Base-by-base conservation (phyloP, 75 land plant genomes). In the Azolla pinnata region DNA sequence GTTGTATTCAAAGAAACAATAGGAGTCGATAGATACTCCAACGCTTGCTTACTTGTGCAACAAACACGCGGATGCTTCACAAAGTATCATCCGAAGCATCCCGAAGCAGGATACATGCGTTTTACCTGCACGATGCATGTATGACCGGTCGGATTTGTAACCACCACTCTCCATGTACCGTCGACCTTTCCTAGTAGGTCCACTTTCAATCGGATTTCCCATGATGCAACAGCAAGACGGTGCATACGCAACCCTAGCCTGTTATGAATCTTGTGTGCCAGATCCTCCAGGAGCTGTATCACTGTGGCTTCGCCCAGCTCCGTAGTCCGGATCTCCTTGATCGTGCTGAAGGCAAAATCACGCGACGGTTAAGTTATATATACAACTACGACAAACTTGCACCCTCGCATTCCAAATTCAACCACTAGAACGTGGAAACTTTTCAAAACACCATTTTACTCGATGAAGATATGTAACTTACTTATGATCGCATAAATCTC, bases 91-190 rank as follows among this genome's bases (percentile, higher is more conserved):
- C n/a, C n/a, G n/a, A n/a, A n/a, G n/a, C n/a, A n/a, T n/a, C n/a
- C n/a, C n/a, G n/a, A n/a, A n/a, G n/a, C n/a, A n/a, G n/a, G n/a
- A n/a, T n/a, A n/a, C n/a, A n/a, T n/a, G n/a, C n/a, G n/a, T n/a
- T n/a, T 77, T 76, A 93, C 98, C 85, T 93, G 76, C 40, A 89
- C 85, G 57, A 72, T 79, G 69, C 98, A 85, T 44, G 98, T 93
- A 34, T 89, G 95, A 63, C 98, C 96, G 29, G 90, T 86, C 34
- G 88, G 87, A 59, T 89, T 93, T 21, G 82, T 73, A 21, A 89
- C 96, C n/a, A 89, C 83, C 59, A 93, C 63, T 50, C 98, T 77
- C 98, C 98, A 93, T 44, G 95, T 79, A 46, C 97, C 95, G 75
- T 75, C 76, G 8, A 83, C 79, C 18, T 49, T 61, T 55, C 83